These are phyloP conservation scores for Jamesozyma rosinii DNA, from an alignment of 805 yeast species.

Conservation along the genomic window DNA sequence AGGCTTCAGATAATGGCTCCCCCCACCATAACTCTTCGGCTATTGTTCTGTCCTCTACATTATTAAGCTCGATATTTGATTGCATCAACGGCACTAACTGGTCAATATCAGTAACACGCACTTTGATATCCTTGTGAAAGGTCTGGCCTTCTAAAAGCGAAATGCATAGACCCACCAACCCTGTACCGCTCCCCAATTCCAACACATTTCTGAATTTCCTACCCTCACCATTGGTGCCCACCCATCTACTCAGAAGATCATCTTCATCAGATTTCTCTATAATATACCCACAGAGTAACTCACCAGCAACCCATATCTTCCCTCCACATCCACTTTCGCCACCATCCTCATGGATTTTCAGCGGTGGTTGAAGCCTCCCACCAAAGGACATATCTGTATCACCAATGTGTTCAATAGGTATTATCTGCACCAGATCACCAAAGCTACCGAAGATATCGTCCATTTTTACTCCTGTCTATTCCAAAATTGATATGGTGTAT, in stretches of 20 bases:
- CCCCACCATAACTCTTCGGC: constrained; percentile 42
- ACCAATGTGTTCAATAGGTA: constrained; percentile 30
- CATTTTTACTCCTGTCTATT: constrained; percentile 6
- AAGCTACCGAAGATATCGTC: constrained; percentile 12
- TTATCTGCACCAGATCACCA: constrained; percentile 9
- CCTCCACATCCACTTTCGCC: constrained; percentile 59
- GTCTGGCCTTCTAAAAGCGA: constrained; percentile 19
- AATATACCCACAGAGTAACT: constrained; percentile 40
- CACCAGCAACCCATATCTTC: constrained; percentile 54
- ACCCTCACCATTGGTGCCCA: constrained; percentile 5
- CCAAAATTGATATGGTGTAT: background rate
- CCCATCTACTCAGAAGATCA: constrained; percentile 5
- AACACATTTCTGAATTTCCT: constrained; percentile 29
- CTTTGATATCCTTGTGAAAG: constrained; percentile 22
- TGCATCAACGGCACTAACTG: constrained; percentile 41
- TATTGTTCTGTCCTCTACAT: constrained; percentile 28
- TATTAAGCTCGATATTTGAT: constrained; percentile 37
- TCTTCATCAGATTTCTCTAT: constrained; percentile 21
- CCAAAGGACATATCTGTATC: constrained; percentile 33
- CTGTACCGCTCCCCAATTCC: constrained; percentile 54
- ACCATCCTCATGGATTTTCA: constrained; percentile 44
- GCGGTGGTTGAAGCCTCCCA: constrained; percentile 31
- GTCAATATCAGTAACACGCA: constrained; percentile 43
- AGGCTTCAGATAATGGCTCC: constrained; percentile 8
- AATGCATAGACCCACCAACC: constrained; percentile 40